Evolutionary conservation across 108 stramenopile genomes (phyloP).

Genomic region (Seminavis robusta): DNA sequence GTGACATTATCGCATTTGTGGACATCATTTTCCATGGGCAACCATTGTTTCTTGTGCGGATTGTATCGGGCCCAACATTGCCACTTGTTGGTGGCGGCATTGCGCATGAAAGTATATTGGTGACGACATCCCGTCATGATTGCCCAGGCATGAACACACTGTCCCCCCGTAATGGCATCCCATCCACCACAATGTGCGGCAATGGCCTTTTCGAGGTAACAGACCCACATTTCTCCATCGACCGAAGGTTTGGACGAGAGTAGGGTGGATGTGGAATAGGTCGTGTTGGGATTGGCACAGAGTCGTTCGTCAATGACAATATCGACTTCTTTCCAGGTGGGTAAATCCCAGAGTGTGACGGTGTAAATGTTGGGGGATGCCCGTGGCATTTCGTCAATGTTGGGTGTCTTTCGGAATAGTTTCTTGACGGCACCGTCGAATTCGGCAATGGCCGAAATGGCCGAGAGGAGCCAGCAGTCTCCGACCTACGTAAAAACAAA

Average conservation of each 20-base stretch:
- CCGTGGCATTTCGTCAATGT: slow-evolving; percentile 23
- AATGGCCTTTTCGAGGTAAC: slow-evolving; percentile 39
- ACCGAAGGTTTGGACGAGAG: slow-evolving; percentile 28
- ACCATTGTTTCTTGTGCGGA: slow-evolving; percentile 29
- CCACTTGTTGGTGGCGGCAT: slow-evolving; percentile 21
- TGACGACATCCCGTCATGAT: slow-evolving; percentile 41
- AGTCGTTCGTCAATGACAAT: slow-evolving; percentile 40
- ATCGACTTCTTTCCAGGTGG: slow-evolving; percentile 34
- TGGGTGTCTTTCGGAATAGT: slow-evolving; percentile 31
- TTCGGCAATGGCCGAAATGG: slow-evolving; percentile 36
- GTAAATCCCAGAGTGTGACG: slow-evolving; percentile 31
- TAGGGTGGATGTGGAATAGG: slow-evolving; percentile 16
- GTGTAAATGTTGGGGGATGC: slow-evolving; percentile 34
- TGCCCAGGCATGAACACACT: slow-evolving; percentile 39
- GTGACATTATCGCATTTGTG: slow-evolving; percentile 29
- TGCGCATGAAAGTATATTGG: slow-evolving; percentile 30
- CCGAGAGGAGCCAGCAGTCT: slow-evolving; percentile 45
- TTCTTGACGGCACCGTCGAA: slow-evolving; percentile 46
- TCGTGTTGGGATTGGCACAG: slow-evolving; percentile 16
- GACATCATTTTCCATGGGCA: slow-evolving; percentile 23
- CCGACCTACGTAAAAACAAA: no score
- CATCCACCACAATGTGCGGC: slow-evolving; percentile 28
- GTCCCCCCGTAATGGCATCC: slow-evolving; percentile 22
- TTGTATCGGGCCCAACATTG: slow-evolving; percentile 24
- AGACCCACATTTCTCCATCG: slow-evolving; percentile 46